These are phyloP conservation scores for Hapsidospora chrysogenum DNA, from an alignment of 495 filamentous ascomycete species.

Conservation along the genomic window DNA sequence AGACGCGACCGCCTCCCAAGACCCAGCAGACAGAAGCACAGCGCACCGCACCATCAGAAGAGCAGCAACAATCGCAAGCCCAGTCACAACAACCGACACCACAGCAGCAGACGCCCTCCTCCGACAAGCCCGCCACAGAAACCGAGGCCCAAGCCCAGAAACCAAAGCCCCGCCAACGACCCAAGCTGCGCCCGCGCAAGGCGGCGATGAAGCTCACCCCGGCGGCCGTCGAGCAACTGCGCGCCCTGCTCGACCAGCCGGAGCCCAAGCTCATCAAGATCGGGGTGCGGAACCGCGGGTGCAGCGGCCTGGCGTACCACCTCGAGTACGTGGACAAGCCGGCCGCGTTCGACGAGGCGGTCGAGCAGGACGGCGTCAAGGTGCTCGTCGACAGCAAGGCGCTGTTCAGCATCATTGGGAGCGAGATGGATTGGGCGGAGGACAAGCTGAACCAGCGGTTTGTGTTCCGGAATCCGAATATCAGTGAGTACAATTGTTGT, in stretches of 20 bases:
- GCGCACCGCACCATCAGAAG: conserved; percentile 4
- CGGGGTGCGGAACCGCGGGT: conserved; percentile 89
- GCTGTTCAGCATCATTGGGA: conserved; percentile 92
- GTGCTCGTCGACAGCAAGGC: conserved; percentile 95
- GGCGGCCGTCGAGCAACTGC: conserved; percentile 58
- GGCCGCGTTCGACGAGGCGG: conserved; percentile 72
- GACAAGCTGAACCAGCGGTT: conserved; percentile 82
- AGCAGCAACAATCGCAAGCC: not conserved
- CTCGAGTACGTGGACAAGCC: conserved; percentile 90
- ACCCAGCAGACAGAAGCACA: conserved; percentile 9
- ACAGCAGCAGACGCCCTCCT: not conserved
- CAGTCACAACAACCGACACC: not conserved
- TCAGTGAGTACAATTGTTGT: conserved; percentile 53
- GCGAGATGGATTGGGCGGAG: conserved; percentile 98
- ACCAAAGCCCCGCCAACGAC: conserved; percentile 35
- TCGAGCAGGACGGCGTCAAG: conserved; percentile 91
- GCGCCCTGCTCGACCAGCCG: conserved; percentile 57
- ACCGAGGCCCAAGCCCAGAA: conserved; percentile 53
- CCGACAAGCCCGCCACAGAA: conserved; percentile 11
- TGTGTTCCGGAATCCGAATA: conserved; percentile 93
- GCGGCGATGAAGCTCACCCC: conserved; percentile 79
- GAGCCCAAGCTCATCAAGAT: conserved; percentile 84
- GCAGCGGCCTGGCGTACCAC: conserved; percentile 88
- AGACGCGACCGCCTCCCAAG: conserved; percentile 30
- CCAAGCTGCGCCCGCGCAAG: conserved; percentile 68